Percentiles rank a stretch among this genome's conserved stretches.
Evolutionary conservation across 768 basidiomycete genomes (phyloP).

Genomic region (Pleurotus citrinopileatus): DNA sequence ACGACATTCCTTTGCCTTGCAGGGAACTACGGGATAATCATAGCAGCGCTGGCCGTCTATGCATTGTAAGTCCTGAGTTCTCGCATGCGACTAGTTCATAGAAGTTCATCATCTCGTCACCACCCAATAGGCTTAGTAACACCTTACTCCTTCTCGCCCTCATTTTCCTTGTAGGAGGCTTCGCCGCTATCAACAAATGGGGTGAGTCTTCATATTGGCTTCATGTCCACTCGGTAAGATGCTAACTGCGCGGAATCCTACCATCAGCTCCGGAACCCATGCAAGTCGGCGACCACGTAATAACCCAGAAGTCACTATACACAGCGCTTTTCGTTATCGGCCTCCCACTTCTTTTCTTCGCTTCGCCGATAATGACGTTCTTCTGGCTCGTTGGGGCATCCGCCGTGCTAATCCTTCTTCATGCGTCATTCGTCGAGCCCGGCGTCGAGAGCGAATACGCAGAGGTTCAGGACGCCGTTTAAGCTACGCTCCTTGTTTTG

Average conservation of each 20-base stretch:
- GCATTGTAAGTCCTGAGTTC: slow-evolving; percentile 54
- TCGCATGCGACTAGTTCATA: neutral
- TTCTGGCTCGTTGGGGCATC: slow-evolving; percentile 96
- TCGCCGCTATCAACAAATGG: slow-evolving; percentile 83
- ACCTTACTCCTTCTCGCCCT: slow-evolving; percentile 80
- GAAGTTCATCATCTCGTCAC: neutral
- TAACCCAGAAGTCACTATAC: slow-evolving; percentile 92
- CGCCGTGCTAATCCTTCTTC: slow-evolving; percentile 76
- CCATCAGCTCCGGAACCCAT: slow-evolving; percentile 75
- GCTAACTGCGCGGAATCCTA: neutral
- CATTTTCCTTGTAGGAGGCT: slow-evolving; percentile 88
- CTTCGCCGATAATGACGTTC: slow-evolving; percentile 76
- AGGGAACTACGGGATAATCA: slow-evolving; percentile 87
- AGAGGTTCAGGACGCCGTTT: slow-evolving; percentile 67
- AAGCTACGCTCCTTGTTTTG: slow-evolving; percentile 16
- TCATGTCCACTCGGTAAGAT: slow-evolving; percentile 9
- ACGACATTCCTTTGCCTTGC: slow-evolving; percentile 17
- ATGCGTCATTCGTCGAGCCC: slow-evolving; percentile 89
- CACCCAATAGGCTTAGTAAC: slow-evolving; percentile 64
- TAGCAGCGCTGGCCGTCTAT: slow-evolving; percentile 79
- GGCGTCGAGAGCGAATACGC: slow-evolving; percentile 95
- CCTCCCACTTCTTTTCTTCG: slow-evolving; percentile 79
- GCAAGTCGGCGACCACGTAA: slow-evolving; percentile 73
- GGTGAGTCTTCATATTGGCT: slow-evolving; percentile 46
- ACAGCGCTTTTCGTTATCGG: slow-evolving; percentile 88